phyloP scores from a whole-genome alignment of 164 flowering plant species.

The Amborella trichopoda region DNA sequence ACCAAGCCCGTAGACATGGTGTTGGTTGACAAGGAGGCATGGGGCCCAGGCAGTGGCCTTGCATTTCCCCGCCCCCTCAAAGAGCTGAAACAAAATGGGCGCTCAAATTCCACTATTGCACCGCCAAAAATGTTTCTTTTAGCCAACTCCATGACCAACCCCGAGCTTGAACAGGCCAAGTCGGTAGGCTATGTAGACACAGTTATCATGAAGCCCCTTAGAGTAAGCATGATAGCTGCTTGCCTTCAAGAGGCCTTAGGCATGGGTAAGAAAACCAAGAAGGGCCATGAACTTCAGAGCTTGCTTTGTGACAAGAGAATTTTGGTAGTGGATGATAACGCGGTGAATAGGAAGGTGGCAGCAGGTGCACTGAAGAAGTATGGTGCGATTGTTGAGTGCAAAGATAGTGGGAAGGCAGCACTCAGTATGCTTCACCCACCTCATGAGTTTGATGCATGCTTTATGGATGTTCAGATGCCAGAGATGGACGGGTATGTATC shows the following conservation, averaged over 20 bases:
- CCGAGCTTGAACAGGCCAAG: constrained; percentile 32
- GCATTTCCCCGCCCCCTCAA: constrained; percentile 17
- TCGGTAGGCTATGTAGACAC: constrained; percentile 40
- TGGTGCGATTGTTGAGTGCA: constrained; percentile 77
- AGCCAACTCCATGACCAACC: constrained; percentile 26
- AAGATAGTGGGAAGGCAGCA: constrained; percentile 66
- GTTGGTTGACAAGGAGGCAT: constrained; percentile 59
- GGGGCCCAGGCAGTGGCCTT: constrained; percentile 25
- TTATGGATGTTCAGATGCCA: constrained; percentile 99
- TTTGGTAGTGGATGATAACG: constrained; percentile 88
- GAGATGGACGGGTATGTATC: constrained; percentile 83
- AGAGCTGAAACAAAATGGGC: constrained; percentile 14
- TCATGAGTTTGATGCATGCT: constrained; percentile 78
- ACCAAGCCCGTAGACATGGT: constrained; percentile 30
- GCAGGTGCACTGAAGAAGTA: constrained; percentile 74
- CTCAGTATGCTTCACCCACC: constrained; percentile 62
- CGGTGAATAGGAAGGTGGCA: constrained; percentile 77
- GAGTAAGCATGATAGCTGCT: constrained; percentile 36
- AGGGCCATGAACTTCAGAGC: constrained; percentile 27
- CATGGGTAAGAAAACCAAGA: constrained; percentile 25
- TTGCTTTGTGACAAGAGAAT: constrained; percentile 52
- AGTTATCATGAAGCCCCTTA: constrained; percentile 60
- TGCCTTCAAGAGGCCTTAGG: constrained; percentile 51
- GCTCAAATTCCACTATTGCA: constrained; percentile 6
- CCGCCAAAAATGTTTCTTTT: constrained; percentile 46